Percentiles rank a stretch among this genome's conserved stretches.
Evolutionary conservation across 495 filamentous ascomycete genomes (phyloP).

Genomic region (Penicillium salamii): DNA sequence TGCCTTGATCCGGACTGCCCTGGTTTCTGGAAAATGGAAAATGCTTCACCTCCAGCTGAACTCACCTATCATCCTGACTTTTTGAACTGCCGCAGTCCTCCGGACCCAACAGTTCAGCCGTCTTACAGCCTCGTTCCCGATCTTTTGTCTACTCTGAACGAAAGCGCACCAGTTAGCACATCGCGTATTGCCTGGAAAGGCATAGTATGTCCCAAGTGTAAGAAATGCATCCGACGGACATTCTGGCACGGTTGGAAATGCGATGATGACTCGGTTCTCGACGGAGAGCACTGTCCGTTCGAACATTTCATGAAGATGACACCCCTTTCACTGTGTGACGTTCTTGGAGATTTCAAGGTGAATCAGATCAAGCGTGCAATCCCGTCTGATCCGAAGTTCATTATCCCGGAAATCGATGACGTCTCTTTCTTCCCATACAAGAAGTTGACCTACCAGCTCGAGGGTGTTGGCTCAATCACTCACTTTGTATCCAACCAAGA

Average conservation of each 20-base stretch:
- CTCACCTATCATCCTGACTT: constrained; percentile 59
- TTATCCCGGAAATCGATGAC: constrained; percentile 18
- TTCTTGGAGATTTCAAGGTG: constrained; percentile 31
- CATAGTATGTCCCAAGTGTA: constrained; percentile 71
- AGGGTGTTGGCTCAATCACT: constrained; percentile 54
- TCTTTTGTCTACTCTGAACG: constrained; percentile 34
- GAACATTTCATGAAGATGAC: constrained; percentile 7
- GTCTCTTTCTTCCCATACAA: constrained; percentile 19
- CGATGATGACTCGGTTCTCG: constrained; percentile 10
- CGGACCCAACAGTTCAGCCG: constrained; percentile 33
- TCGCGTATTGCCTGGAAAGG: constrained; percentile 53
- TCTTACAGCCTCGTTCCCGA: constrained; percentile 35
- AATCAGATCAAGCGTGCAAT: constrained; percentile 25
- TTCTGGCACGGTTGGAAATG: constrained; percentile 68
- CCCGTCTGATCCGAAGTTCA: constrained; percentile 10
- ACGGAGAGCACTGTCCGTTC: constrained; percentile 21
- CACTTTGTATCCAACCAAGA: constrained; percentile 56
- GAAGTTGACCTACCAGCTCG: constrained; percentile 33
- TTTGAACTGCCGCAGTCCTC: constrained; percentile 43
- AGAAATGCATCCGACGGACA: constrained; percentile 58
- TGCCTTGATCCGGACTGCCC: constrained; percentile 61
- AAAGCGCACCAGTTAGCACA: constrained; percentile 22
- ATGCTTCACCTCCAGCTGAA: constrained; percentile 18
- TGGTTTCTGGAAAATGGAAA: constrained; percentile 51
- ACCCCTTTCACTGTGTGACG: constrained; percentile 32